Evolutionary conservation across 2,329 filamentous ascomycete species (phyloP), one percentile per base, ranked within the genome.

Genomic region (Paecilomyces fulvus): DNA sequence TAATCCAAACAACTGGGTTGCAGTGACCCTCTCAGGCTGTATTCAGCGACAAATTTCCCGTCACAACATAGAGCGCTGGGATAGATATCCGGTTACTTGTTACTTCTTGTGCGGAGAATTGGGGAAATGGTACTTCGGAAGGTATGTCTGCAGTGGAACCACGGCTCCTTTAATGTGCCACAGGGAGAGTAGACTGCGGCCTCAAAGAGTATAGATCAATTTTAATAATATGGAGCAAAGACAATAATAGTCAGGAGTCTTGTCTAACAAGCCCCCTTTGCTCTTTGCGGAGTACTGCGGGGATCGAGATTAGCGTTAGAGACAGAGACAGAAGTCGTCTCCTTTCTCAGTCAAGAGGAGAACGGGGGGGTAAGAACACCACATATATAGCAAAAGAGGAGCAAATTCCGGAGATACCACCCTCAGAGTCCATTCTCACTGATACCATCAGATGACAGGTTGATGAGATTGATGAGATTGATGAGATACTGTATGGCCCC

Each of bases 361-460:
- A 43, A 43, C 2, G 2, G n/a, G 14, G 17, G 14, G 37, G 17
- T 17, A 17, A 43, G n/a, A 43, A 43, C 37, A 43, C 37, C 37
- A 43, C 37, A 43, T 43, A 43, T 43, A 43, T 43, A 43, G 37
- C 7, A 43, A n/a, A 43, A 17, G n/a, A 17, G 14, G 37, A 43
- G 7, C n/a, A n/a, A 43, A 17, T 9, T 17, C 37, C 37, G 43
- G 21, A 30, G 17, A 21, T 20, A 23, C 5, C 51, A 21, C 46
- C 37, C n/a, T 43, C 37, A 17, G 37, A 43, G 14, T 49, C 48
- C 48, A 28, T 49, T 20, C 48, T 49, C 48, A 43, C n/a, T 17
- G 63, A 64, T 51, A 54, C 53, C 61, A 60, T 64, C 63, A 64
- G 63, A 65, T 64, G 64, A 64, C 56, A 55, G 53, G 25, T 10